Percentiles rank a stretch among this genome's conserved stretches.
phyloP scores from a whole-genome alignment of 768 basidiomycete species.

The Mycena venus region DNA sequence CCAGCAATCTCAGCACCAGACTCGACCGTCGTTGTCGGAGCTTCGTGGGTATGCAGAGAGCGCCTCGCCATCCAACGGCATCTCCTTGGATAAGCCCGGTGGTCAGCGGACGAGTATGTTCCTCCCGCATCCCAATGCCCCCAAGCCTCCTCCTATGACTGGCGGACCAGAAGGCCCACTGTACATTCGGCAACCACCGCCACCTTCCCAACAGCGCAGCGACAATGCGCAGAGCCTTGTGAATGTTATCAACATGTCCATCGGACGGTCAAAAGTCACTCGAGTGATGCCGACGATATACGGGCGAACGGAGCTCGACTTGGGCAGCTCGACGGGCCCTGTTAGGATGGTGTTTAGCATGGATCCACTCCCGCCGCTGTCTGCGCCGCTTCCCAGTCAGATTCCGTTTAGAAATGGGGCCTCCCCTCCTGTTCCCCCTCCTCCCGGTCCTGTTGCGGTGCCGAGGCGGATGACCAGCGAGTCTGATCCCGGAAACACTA shows the following conservation, averaged over 20 bases:
- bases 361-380: slow-evolving; percentile 53
- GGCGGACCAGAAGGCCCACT: slow-evolving; percentile 24
- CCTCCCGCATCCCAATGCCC: slow-evolving; percentile 68
- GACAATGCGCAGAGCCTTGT: slow-evolving; percentile 29
- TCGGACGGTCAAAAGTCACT: slow-evolving; percentile 30
- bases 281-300: slow-evolving; percentile 56
- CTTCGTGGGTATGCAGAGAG: slow-evolving; percentile 32
- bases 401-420: slow-evolving; percentile 34
- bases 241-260: slow-evolving; percentile 31
- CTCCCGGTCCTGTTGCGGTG: neutral
- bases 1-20: slow-evolving; percentile 36
- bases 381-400: slow-evolving; percentile 29
- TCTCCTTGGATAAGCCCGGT: slow-evolving; percentile 20
- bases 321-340: slow-evolving; percentile 56
- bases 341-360: slow-evolving; percentile 62
- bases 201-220: slow-evolving; percentile 25
- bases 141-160: slow-evolving; percentile 50
- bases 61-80: slow-evolving; percentile 10
- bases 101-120: slow-evolving; percentile 58
- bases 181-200: slow-evolving; percentile 30
- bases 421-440: neutral
- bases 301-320: slow-evolving; percentile 56
- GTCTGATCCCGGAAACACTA: neutral
- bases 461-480: slow-evolving; percentile 17
- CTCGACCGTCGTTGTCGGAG: slow-evolving; percentile 37